Conservation (phyloP, 169 alveolate species). For the Cyclospora cayetanensis region DNA sequence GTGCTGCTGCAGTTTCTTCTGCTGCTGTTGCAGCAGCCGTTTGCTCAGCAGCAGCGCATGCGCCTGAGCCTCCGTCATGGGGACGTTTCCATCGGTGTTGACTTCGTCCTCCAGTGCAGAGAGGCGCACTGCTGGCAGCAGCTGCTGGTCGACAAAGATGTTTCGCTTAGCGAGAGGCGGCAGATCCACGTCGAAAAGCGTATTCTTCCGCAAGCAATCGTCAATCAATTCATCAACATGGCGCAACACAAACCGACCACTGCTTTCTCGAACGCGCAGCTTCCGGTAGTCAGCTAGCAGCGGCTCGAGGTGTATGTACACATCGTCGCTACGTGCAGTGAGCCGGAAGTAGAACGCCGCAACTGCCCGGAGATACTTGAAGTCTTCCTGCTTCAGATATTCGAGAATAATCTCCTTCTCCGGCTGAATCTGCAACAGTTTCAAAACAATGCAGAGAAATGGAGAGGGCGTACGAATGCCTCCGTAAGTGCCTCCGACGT, state of each 20-base stretch:
- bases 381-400: slow-evolving; percentile 94
- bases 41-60: slow-evolving; percentile 38
- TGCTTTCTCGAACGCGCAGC: slow-evolving; percentile 89
- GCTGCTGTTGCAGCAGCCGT: slow-evolving; percentile 4
- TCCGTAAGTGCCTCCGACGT: slow-evolving; percentile 98
- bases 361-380: slow-evolving; percentile 96
- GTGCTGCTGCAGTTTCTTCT: slow-evolving; percentile 25
- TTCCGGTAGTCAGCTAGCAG: slow-evolving; percentile 96
- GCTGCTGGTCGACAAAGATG: slow-evolving; percentile 88
- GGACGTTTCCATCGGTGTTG: not conserved
- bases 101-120: slow-evolving; percentile 31
- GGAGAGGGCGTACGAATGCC: slow-evolving; percentile 96
- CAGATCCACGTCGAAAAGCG: slow-evolving; percentile 91
- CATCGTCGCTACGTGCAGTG: slow-evolving; percentile 81
- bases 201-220: slow-evolving; percentile 89
- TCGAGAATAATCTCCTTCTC: slow-evolving; percentile 94
- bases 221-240: slow-evolving; percentile 98
- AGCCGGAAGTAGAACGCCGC: slow-evolving; percentile 94
- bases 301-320: slow-evolving; percentile 92
- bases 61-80: slow-evolving; percentile 3
- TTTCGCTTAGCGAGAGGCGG: slow-evolving; percentile 94
- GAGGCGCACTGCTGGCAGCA: slow-evolving; percentile 74
- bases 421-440: slow-evolving; percentile 97
- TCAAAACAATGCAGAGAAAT: slow-evolving; percentile 95
- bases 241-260: slow-evolving; percentile 86